A percentile compares a stretch with the other conserved stretches of the same genome.
Conservation (phyloP, 23 red algal species). For the Gracilaria domingensis region DNA sequence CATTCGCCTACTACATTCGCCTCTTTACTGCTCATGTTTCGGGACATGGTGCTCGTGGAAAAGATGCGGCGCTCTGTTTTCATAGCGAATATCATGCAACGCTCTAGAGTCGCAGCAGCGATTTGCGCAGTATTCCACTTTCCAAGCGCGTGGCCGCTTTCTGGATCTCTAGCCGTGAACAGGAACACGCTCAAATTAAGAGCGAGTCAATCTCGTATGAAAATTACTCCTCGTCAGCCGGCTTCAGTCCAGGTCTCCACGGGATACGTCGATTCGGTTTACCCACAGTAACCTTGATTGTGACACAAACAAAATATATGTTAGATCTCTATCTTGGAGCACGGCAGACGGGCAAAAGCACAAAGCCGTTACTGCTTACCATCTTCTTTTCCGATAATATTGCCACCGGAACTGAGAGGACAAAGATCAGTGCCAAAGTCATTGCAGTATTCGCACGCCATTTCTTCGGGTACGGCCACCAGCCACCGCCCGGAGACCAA, state of each 20-base stretch:
- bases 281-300: slow-evolving; percentile 4
- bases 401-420: slow-evolving; percentile 60
- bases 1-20: neutral
- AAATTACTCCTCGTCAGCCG: neutral
- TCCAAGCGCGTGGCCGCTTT: neutral
- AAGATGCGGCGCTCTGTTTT: neutral
- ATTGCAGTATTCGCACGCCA: slow-evolving; percentile 81
- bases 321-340: neutral
- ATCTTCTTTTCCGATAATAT: slow-evolving; percentile 58
- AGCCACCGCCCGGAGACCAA: slow-evolving; percentile 88
- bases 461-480: slow-evolving; percentile 76
- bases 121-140: neutral
- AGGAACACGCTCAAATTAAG: neutral
- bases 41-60: neutral
- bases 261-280: slow-evolving; percentile 48
- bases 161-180: neutral
- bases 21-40: neutral
- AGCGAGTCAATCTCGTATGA: neutral
- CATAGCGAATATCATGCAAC: neutral
- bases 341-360: neutral
- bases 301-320: neutral
- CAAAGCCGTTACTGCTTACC: slow-evolving; percentile 9
- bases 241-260: slow-evolving; percentile 59
- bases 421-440: slow-evolving; percentile 52
- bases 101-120: neutral